A percentile compares a stretch with the other conserved stretches of the same genome.
These are phyloP conservation scores for Fagus crenata DNA, from an alignment of 306 rosid species.

Conservation along the genomic window DNA sequence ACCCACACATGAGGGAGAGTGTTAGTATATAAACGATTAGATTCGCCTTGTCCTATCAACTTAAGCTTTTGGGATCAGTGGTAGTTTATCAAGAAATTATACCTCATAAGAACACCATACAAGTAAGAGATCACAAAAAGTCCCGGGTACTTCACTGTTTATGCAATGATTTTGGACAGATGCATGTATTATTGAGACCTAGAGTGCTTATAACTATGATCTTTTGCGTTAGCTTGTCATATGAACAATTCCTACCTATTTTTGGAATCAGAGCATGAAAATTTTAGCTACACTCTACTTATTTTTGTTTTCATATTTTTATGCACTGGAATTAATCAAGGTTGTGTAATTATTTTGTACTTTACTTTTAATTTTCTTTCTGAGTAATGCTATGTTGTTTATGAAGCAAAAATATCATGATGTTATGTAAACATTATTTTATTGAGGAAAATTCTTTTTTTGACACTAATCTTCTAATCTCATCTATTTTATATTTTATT, in stretches of 20 bases:
- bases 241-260: not conserved
- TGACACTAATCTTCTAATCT: slow-evolving; percentile 16
- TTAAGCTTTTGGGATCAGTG: too few relatives aligned
- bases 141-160: not conserved
- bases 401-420: not conserved
- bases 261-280: not conserved
- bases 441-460: not conserved
- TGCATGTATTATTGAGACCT: not conserved
- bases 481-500: slow-evolving; percentile 2
- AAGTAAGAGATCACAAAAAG: not conserved
- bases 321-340: not conserved
- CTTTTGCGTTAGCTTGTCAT: not conserved
- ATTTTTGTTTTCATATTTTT: not conserved
- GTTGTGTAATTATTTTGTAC: not conserved
- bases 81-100: not conserved
- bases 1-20: too few relatives aligned
- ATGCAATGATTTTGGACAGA: not conserved
- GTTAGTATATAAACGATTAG: too few relatives aligned
- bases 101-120: not conserved
- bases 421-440: not conserved
- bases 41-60: too few relatives aligned
- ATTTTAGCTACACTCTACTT: not conserved
- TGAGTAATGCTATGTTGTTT: not conserved
- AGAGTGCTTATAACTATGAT: not conserved
- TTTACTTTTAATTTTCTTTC: not conserved